Percentiles rank a stretch among this genome's conserved stretches.
Evolutionary conservation across 1,284 basidiomycete species (phyloP).

Genomic region (Rhodotorula sp.): DNA sequence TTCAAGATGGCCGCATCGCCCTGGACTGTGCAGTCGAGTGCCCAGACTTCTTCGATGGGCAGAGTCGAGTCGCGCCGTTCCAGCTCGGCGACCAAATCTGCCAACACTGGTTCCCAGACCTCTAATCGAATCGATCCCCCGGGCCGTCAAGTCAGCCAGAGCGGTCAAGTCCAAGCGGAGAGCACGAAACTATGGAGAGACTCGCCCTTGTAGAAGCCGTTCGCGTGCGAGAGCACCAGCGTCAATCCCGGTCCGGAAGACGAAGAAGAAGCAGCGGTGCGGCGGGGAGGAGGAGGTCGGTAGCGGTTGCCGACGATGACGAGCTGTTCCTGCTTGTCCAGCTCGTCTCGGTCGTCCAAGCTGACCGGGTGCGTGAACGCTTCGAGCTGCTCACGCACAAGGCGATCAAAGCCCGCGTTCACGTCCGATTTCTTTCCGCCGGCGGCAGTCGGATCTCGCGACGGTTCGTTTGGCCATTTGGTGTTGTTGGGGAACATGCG

Average conservation of each 20-base stretch:
- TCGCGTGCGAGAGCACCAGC: conserved; percentile 71
- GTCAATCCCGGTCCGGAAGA: conserved; percentile 52
- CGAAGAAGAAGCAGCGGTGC: background rate
- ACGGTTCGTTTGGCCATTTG: background rate
- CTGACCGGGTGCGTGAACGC: conserved; percentile 14
- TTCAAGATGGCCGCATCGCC: conserved; percentile 72
- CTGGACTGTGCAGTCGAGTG: conserved; percentile 72
- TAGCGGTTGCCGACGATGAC: conserved; percentile 33
- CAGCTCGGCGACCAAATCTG: conserved; percentile 50
- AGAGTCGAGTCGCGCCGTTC: conserved; percentile 21
- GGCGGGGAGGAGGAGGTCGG: background rate
- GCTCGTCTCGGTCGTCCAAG: conserved; percentile 13
- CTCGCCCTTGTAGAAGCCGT: conserved; percentile 74
- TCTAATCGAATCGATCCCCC: conserved; percentile 42
- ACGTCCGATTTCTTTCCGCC: conserved; percentile 5
- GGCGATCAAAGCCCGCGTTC: conserved; percentile 5
- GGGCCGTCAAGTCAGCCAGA: background rate
- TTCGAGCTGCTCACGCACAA: conserved; percentile 21
- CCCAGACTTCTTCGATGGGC: conserved; percentile 70
- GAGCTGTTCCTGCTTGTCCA: conserved; percentile 30
- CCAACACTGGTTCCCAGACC: conserved; percentile 67
- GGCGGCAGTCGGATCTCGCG: background rate
- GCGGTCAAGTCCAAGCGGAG: no score
- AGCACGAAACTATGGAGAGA: no score
- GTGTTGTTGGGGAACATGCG: conserved; percentile 13